These are phyloP conservation scores for Pestalotiopsis sp. DNA, from an alignment of 2,329 filamentous ascomycete genomes.

Conservation along the genomic window DNA sequence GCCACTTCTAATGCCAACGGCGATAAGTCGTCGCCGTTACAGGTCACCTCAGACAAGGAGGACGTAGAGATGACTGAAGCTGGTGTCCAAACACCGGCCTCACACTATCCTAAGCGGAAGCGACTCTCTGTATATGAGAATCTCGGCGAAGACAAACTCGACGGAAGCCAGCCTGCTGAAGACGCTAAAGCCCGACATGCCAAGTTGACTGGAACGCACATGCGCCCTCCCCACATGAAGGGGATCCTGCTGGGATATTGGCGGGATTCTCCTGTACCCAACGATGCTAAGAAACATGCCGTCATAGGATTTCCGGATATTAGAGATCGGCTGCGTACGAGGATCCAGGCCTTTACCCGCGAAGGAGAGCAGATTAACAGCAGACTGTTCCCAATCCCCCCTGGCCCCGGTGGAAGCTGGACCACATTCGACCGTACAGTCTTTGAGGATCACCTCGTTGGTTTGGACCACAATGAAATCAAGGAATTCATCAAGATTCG, in stretches of 20 bases:
- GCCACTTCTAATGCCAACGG: slow-evolving; percentile 36
- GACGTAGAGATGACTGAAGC: slow-evolving; percentile 47
- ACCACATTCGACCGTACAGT: slow-evolving; percentile 64
- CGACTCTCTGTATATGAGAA: slow-evolving; percentile 53
- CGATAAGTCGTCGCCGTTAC: slow-evolving; percentile 37
- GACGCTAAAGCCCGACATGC: slow-evolving; percentile 25
- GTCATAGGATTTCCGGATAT: slow-evolving; percentile 67
- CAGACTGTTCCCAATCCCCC: slow-evolving; percentile 49
- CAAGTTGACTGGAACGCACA: slow-evolving; percentile 24
- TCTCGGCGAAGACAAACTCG: slow-evolving; percentile 50
- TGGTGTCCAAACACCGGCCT: slow-evolving; percentile 37
- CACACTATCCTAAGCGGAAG: slow-evolving; percentile 59
- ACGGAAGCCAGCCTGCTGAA: slow-evolving; percentile 34
- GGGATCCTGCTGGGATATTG: slow-evolving; percentile 60
- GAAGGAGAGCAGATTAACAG: slow-evolving; percentile 48
- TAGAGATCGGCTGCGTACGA: slow-evolving; percentile 61
- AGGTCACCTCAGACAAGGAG: slow-evolving; percentile 38
- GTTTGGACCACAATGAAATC: slow-evolving; percentile 57
- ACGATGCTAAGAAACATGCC: slow-evolving; percentile 54
- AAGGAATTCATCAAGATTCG: slow-evolving; percentile 66
- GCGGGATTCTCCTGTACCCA: slow-evolving; percentile 58
- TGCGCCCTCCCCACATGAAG: slow-evolving; percentile 39
- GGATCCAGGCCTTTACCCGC: slow-evolving; percentile 54
- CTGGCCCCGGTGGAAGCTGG: slow-evolving; percentile 65
- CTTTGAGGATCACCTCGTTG: slow-evolving; percentile 59